Evolutionary conservation across 2,329 filamentous ascomycete genomes (phyloP).

Genomic region (Colletotrichum lini): DNA sequence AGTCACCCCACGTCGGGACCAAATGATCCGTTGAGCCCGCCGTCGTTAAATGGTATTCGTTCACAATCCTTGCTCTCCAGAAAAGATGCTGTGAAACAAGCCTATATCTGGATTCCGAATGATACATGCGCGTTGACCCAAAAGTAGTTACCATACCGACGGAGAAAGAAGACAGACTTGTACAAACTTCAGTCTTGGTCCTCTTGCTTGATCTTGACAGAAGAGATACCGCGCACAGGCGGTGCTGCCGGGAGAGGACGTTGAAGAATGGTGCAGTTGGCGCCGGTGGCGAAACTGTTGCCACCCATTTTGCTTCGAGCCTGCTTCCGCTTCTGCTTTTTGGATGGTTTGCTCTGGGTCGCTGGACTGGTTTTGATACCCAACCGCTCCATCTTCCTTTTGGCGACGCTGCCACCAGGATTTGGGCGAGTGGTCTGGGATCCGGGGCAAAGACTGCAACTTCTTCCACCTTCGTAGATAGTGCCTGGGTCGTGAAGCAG

Average conservation of each 20-base stretch:
- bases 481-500: conserved; percentile 19
- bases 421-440: background rate
- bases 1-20: background rate
- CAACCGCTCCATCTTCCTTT: conserved; percentile 1
- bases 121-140: background rate
- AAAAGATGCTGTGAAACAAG: background rate
- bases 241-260: background rate
- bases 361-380: background rate
- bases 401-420: background rate
- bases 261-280: conserved; percentile 19
- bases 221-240: background rate
- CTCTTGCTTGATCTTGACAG: conserved; percentile 8
- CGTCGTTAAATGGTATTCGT: too few relatives aligned
- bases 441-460: background rate
- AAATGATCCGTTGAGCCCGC: too few relatives aligned
- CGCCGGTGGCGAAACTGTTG: conserved; percentile 10
- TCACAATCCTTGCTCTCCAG: background rate
- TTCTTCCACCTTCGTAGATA: conserved; percentile 8
- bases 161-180: background rate
- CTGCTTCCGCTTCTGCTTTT: background rate
- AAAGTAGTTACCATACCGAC: background rate
- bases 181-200: background rate
- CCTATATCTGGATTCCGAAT: too few relatives aligned
- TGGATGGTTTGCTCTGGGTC: background rate
- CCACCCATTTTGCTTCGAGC: background rate